Percentiles rank a stretch among this genome's conserved stretches.
Evolutionary conservation across 805 yeast species (phyloP).

Genomic region (Cyberlindnera xishuangbannaensis): DNA sequence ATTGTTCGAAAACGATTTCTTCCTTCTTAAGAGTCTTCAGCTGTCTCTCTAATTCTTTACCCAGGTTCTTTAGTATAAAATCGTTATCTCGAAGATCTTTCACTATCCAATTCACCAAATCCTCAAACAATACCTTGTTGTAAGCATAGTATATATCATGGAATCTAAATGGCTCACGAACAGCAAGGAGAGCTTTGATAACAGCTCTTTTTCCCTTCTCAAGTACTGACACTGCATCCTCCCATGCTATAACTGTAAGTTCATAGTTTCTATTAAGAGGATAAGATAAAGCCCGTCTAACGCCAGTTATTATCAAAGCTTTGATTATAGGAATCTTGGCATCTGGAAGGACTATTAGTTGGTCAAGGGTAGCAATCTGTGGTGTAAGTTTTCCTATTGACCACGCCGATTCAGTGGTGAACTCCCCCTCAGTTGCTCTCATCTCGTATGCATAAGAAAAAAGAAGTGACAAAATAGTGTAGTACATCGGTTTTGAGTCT

Average conservation of each 20-base stretch:
- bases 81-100: constrained; percentile 53
- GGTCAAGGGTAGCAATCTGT: constrained; percentile 68
- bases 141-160: constrained; percentile 86
- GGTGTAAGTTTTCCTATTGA: constrained; percentile 83
- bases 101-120: constrained; percentile 69
- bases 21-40: constrained; percentile 32
- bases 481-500: constrained; percentile 50
- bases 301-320: constrained; percentile 52
- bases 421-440: constrained; percentile 65
- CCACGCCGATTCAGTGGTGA: constrained; percentile 89
- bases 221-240: constrained; percentile 61
- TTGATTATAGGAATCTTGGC: constrained; percentile 32
- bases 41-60: constrained; percentile 54
- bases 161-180: constrained; percentile 69
- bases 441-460: constrained; percentile 73
- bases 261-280: constrained; percentile 75
- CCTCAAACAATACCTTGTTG: constrained; percentile 70
- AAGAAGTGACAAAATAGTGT: constrained; percentile 58
- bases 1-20: constrained; percentile 53
- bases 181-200: constrained; percentile 50
- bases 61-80: constrained; percentile 50
- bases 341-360: constrained; percentile 37
- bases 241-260: constrained; percentile 60
- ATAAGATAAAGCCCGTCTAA: constrained; percentile 68
- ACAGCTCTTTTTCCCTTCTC: constrained; percentile 66